Base-by-base conservation (phyloP, 768 basidiomycete genomes). In the Amanita thiersii region DNA sequence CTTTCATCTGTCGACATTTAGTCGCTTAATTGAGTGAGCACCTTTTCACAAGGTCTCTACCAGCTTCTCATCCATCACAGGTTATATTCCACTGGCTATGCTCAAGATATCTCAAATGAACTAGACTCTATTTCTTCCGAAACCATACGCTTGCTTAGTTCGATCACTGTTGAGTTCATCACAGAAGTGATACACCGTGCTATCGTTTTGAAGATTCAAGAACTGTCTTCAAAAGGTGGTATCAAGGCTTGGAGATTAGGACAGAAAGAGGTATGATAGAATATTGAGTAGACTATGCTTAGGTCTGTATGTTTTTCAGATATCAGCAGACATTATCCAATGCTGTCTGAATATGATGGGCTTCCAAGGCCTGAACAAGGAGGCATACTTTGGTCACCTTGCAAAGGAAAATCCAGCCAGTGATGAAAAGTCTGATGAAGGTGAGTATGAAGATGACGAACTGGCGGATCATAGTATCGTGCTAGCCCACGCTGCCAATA, bases 221-320 rank as follows among this genome's bases (percentile, higher is more conserved):
- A 83, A 49, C 56, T 64, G 40, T 57, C 61, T 23, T 53, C 80
- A 52, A 85, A 84, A 58, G 61, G 64, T 29, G 69, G 70, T 14
- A 73, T 73, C 35, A 81, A 73, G 50, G 78, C 68, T 5, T 86
- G 83, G 79, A 63, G 68, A 35, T 62, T 63, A 9, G 58, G 57
- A 33, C 64, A 65, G 21, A 62, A 71, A 50, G 73, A 76, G 53
- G 62, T 63, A 28, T 29, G 52, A 46, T 19, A 35, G 20, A 19
- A 33, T 14, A 43, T 35, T 37, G 44, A 18, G 19, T 17, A 9
- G 12, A 39, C 2, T 45, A 32, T 37, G 31, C 15, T 39, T 20
- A 33, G 10, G 21, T 5, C 21, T 24, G 17, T n/a, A 17, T 26
- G 7, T 42, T 43, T 46, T 20, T 11, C 45, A 80, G 75, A 62